phyloP scores from a whole-genome alignment of 345 rosid genomes.

The Eucalyptus cladocalyx region DNA sequence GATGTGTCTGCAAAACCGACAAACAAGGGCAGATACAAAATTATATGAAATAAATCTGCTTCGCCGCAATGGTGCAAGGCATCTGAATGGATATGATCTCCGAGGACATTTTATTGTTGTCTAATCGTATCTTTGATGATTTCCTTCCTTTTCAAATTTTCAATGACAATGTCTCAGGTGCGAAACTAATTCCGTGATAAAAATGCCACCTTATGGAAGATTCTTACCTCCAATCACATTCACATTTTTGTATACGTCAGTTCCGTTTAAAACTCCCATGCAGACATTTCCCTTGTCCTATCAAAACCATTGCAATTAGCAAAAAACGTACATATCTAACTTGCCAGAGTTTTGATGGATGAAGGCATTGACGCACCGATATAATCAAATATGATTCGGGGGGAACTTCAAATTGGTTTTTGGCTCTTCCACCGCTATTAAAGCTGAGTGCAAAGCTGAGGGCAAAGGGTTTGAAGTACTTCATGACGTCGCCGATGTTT shows the following conservation, averaged over 20 bases:
- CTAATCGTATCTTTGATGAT: neutral
- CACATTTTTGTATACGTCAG: constrained; percentile 12
- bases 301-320: neutral
- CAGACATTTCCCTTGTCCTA: constrained; percentile 76
- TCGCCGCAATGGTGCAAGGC: neutral
- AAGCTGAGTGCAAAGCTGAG: constrained; percentile 56
- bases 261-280: constrained; percentile 78
- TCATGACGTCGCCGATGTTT: constrained; percentile 44
- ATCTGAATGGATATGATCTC: neutral
- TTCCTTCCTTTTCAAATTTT: neutral
- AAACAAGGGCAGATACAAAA: neutral
- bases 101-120: neutral
- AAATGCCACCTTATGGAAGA: neutral
- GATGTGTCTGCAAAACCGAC: constrained; percentile 46
- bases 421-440: constrained; percentile 22
- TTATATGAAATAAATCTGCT: neutral
- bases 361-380: constrained; percentile 36
- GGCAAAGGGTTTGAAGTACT: constrained; percentile 61
- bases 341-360: neutral
- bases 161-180: neutral
- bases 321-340: neutral
- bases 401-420: constrained; percentile 32
- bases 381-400: constrained; percentile 72
- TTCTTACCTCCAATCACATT: constrained; percentile 70
- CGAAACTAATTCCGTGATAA: neutral